These are phyloP conservation scores for Asclepias syriaca DNA, from an alignment of 257 asterid species.

Conservation along the genomic window DNA sequence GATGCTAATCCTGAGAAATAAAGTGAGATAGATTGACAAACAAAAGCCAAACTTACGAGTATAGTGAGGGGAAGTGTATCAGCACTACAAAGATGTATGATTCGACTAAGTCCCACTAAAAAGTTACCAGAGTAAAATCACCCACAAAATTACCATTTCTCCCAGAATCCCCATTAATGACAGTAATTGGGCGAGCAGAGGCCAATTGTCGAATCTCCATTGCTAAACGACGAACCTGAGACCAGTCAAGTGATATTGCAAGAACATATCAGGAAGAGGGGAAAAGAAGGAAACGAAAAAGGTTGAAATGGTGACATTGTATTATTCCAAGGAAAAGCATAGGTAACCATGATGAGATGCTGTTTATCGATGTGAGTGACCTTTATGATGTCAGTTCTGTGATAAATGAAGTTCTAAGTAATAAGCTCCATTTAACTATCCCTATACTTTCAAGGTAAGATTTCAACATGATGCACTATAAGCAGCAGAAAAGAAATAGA, in stretches of 20 bases:
- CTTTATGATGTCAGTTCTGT: neutral
- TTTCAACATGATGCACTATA: neutral
- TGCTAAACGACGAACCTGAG: slow-evolving; percentile 67
- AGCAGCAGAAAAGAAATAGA: neutral
- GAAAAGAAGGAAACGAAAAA: neutral
- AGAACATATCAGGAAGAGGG: neutral
- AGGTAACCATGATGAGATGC: neutral
- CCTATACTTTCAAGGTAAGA: neutral
- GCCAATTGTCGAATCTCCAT: slow-evolving; percentile 65
- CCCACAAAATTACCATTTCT: slow-evolving; percentile 28
- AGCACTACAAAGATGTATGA: neutral
- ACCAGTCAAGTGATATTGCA: neutral
- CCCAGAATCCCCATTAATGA: slow-evolving; percentile 59
- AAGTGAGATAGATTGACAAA: neutral
- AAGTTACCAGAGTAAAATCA: neutral
- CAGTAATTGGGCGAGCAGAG: slow-evolving; percentile 55
- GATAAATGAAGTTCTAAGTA: neutral
- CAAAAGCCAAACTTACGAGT: neutral
- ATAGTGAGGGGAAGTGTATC: too few species aligned
- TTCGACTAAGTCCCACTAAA: neutral
- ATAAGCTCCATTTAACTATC: neutral
- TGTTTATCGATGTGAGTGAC: neutral
- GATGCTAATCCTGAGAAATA: slow-evolving; percentile 35
- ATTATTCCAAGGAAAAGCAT: neutral
- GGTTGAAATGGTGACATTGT: neutral